A percentile compares a stretch with the other conserved stretches of the same genome.
phyloP scores from a whole-genome alignment of 495 filamentous ascomycete genomes.

The Astrothelium macrocarpum region DNA sequence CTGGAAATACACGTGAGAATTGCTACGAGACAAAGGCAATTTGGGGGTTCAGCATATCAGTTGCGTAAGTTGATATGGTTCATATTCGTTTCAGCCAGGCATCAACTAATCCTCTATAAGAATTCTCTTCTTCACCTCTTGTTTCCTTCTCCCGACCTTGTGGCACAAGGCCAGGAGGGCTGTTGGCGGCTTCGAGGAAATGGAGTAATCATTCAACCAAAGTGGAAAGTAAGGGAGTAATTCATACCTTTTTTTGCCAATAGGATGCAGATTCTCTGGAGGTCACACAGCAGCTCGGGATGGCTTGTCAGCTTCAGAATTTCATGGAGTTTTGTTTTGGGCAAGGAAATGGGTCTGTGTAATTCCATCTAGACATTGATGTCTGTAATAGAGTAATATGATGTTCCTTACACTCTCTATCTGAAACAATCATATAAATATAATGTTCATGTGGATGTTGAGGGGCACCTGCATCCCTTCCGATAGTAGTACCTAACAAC shows the following conservation, averaged over 20 bases:
- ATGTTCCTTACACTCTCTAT: neutral
- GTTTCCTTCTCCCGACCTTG: conserved; percentile 31
- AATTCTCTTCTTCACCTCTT: conserved; percentile 31
- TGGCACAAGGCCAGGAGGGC: conserved; percentile 34
- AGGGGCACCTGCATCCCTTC: too few relatives aligned
- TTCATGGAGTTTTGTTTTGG: neutral
- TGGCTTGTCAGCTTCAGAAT: neutral
- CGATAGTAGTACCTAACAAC: neutral
- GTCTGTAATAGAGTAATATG: conserved; percentile 4
- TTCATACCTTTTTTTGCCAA: too few relatives aligned
- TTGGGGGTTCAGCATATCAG: conserved; percentile 78
- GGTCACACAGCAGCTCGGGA: neutral
- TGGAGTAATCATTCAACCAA: neutral
- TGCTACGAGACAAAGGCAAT: conserved; percentile 82
- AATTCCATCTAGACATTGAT: neutral
- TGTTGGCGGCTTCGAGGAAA: conserved; percentile 6
- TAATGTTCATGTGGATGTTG: too few relatives aligned
- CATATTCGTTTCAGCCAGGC: neutral
- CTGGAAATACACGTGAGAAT: conserved; percentile 55
- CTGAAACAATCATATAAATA: neutral
- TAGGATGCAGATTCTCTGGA: too few relatives aligned
- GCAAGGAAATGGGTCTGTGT: neutral
- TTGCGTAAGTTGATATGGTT: conserved; percentile 48
- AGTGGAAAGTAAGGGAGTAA: too few relatives aligned
- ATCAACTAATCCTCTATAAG: conserved; percentile 10